Base-by-base conservation (phyloP, 345 rosid genomes). In the Fremontodendron californicum region DNA sequence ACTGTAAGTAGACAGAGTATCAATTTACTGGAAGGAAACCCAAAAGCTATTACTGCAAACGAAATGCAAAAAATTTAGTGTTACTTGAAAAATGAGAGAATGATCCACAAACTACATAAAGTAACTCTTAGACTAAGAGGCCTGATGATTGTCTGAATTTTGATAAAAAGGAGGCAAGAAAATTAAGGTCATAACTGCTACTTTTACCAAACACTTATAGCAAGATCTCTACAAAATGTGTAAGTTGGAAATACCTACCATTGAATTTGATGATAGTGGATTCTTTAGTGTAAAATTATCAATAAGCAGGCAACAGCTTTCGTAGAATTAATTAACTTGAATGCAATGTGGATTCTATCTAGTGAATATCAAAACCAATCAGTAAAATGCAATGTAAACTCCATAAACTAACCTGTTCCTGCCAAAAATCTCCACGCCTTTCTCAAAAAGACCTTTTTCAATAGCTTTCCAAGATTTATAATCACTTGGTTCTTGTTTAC, bases 351-450 rank as follows among this genome's bases (percentile, higher is more conserved):
- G 23, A 70, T 48, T 71, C 43, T 29, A 33, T 51, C 61, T 49
- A 71, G 45, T 51, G 42, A 33, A 27, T 12, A 61, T 72, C 19
- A 75, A 67, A 54, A 37, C 25, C 43, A 66, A 63, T 67, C 27
- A 73, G 51, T 43, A 63, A 58, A 62, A 23, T 1, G 25, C 6
- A 79, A 58, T 37, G 66, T 33, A 15, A 43, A 45, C 37, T 15
- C 43, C 18, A 0, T 2, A 46, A 43, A 84, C 93, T 63, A 42
- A 96, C 99, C 97, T 90, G 83, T 94, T 92, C 87, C 90, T 86
- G 68, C 98, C 99, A 87, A 92, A 96, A 78, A 96, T 94, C 87
- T 96, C 94, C 51, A 94, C 81, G 67, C 98, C 98, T 86, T 96
- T 96, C 80, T 91, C 94, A 77, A 88, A 91, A 66, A 96, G 94